Evolutionary conservation across 2,329 filamentous ascomycete species (phyloP).

Genomic region (Aspergillus aculeatinus): DNA sequence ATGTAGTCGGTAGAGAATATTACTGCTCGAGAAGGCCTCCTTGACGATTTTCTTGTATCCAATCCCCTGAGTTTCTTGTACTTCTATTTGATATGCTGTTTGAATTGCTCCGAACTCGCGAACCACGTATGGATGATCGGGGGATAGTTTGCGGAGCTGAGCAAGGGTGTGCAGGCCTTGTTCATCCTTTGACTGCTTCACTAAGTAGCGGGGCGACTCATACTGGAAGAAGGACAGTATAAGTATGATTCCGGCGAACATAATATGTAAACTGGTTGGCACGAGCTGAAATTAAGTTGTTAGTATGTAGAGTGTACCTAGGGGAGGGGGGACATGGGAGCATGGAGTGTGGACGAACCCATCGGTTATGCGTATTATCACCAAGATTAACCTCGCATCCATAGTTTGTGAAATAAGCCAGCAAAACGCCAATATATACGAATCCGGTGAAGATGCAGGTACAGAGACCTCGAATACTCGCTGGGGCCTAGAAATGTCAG

Average conservation of each 20-base stretch:
- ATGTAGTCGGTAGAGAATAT: conserved; percentile 71
- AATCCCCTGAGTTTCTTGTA: conserved; percentile 67
- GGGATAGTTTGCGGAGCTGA: conserved; percentile 57
- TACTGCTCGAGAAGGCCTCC: conserved; percentile 65
- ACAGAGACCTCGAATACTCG: conserved; percentile 69
- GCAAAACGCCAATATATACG: conserved; percentile 74
- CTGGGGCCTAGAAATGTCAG: conserved; percentile 48
- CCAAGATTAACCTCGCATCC: conserved; percentile 56
- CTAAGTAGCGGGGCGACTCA: conserved; percentile 69
- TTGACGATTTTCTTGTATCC: conserved; percentile 65
- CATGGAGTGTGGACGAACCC: conserved; percentile 44
- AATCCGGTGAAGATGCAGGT: conserved; percentile 69
- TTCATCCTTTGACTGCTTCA: conserved; percentile 63
- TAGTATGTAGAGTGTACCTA: conserved; percentile 10
- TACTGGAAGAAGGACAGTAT: conserved; percentile 66
- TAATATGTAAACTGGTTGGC: conserved; percentile 73
- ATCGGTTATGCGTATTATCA: conserved; percentile 43
- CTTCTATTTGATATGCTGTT: conserved; percentile 65
- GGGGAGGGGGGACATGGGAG: too few relatives aligned
- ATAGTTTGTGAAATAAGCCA: conserved; percentile 77
- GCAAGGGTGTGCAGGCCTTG: conserved; percentile 47
- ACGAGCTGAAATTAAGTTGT: conserved; percentile 41
- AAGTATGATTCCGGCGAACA: conserved; percentile 72
- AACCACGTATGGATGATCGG: conserved; percentile 61
- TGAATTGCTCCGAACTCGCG: conserved; percentile 65